Conservation (phyloP, 768 basidiomycete species). For the Termitomyces sp. region DNA sequence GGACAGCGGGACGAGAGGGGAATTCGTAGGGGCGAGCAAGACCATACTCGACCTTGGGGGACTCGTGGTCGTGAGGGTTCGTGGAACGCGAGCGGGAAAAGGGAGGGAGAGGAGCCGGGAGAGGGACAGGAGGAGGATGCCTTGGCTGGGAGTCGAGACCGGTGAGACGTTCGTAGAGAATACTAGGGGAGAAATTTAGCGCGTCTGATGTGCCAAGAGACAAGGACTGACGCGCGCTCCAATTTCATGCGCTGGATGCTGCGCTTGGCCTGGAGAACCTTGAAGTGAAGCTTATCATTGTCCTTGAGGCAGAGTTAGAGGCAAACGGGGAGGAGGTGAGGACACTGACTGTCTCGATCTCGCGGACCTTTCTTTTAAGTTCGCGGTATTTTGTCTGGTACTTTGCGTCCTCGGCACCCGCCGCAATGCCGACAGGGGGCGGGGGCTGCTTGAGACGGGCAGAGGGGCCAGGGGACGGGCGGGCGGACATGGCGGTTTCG, state of each 20-base stretch:
- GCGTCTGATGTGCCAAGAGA: slow-evolving; percentile 13
- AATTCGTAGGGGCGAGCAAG: slow-evolving; percentile 39
- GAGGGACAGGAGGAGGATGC: slow-evolving; percentile 23
- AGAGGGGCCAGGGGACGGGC: slow-evolving; percentile 48
- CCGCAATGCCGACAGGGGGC: slow-evolving; percentile 58
- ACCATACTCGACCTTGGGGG: slow-evolving; percentile 50
- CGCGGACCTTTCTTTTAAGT: slow-evolving; percentile 81
- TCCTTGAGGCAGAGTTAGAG: slow-evolving; percentile 44
- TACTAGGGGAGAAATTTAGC: slow-evolving; percentile 27
- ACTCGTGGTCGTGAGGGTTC: slow-evolving; percentile 18
- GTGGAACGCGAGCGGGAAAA: slow-evolving; percentile 24
- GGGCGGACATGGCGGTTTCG: slow-evolving; percentile 59
- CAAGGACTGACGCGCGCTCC: slow-evolving; percentile 72
- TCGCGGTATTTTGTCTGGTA: slow-evolving; percentile 88
- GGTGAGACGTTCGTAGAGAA: slow-evolving; percentile 73
- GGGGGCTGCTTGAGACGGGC: slow-evolving; percentile 42
- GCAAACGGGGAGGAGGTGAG: slow-evolving; percentile 2
- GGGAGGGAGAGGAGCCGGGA: slow-evolving; percentile 26
- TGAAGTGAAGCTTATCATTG: slow-evolving; percentile 83
- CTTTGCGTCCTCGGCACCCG: slow-evolving; percentile 79
- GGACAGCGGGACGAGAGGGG: slow-evolving; percentile 20
- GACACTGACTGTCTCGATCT: slow-evolving; percentile 70
- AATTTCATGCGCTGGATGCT: slow-evolving; percentile 84
- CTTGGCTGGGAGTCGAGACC: slow-evolving; percentile 45
- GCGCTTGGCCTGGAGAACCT: slow-evolving; percentile 72